A percentile compares a stretch with the other conserved stretches of the same genome.
These are phyloP conservation scores for Chlorella sorokiniana DNA, from an alignment of 139 green algal species.

Conservation along the genomic window DNA sequence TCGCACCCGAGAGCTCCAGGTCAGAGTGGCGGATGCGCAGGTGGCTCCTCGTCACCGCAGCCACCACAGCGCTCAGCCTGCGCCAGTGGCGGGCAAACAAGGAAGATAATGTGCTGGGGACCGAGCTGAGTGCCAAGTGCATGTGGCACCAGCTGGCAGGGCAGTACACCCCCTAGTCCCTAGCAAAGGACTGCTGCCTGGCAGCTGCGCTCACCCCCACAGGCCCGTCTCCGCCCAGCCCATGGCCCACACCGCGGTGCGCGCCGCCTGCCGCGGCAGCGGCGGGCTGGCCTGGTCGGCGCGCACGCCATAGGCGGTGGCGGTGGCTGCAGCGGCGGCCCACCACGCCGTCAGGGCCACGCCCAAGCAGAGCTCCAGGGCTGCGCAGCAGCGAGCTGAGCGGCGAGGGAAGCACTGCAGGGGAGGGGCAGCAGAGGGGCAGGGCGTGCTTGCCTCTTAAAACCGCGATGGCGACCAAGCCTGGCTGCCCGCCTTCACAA, in stretches of 20 bases:
- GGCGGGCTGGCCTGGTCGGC: background rate
- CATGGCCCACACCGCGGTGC: constrained; percentile 25
- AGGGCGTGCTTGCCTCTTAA: background rate
- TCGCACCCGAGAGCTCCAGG: constrained; percentile 3
- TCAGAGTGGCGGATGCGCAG: background rate
- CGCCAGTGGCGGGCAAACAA: background rate
- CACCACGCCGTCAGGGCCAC: background rate
- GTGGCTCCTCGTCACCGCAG: background rate
- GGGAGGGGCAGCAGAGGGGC: background rate
- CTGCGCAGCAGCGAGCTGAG: constrained; percentile 1
- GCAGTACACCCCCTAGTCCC: no score
- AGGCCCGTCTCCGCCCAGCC: constrained; percentile 7
- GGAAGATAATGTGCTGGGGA: background rate
- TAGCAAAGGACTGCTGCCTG: background rate
- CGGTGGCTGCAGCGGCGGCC: background rate
- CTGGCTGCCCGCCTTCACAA: background rate
- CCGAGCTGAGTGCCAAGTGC: background rate
- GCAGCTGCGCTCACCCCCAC: constrained; percentile 11
- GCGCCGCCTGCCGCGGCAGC: background rate
- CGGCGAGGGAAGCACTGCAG: constrained; percentile 3
- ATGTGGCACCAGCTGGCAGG: background rate
- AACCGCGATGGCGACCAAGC: background rate
- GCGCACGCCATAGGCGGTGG: constrained; percentile 13
- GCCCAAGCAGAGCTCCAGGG: background rate
- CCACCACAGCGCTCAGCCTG: background rate